phyloP scores from a whole-genome alignment of 2,329 filamentous ascomycete species.

The Chrysosphaeria jannelii region DNA sequence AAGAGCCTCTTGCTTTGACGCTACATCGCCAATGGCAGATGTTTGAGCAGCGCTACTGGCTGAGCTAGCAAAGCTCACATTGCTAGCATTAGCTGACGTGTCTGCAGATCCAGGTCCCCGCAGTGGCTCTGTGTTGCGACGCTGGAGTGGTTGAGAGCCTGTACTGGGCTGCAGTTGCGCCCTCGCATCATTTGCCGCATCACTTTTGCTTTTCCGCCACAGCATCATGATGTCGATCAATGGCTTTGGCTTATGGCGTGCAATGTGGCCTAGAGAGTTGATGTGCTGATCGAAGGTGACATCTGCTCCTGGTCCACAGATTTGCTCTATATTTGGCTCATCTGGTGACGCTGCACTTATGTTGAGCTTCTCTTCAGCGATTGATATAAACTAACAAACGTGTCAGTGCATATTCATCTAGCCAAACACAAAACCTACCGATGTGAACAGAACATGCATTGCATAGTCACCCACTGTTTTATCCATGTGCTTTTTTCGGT shows the following conservation, averaged over 20 bases:
- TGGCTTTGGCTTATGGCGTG: constrained; percentile 75
- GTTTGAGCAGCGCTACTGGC: no score
- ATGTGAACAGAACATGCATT: constrained; percentile 82
- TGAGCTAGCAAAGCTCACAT: constrained; percentile 6
- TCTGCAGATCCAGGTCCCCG: no score
- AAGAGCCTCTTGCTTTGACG: constrained; percentile 36
- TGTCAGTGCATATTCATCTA: neutral
- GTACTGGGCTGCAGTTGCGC: constrained; percentile 19
- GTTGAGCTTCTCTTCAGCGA: constrained; percentile 88
- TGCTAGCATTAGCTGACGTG: neutral
- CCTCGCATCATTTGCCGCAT: constrained; percentile 45
- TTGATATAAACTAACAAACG: constrained; percentile 39
- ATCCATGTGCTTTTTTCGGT: constrained; percentile 47
- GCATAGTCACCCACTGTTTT: constrained; percentile 97
- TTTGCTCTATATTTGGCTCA: constrained; percentile 60
- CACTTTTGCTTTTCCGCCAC: constrained; percentile 89
- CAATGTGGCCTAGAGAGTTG: constrained; percentile 74
- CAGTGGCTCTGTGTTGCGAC: constrained; percentile 46
- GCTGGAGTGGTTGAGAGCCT: constrained; percentile 19
- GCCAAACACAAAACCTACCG: constrained; percentile 19
- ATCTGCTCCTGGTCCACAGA: constrained; percentile 76
- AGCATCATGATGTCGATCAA: constrained; percentile 94
- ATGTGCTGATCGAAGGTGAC: constrained; percentile 82
- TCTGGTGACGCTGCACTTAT: constrained; percentile 56
- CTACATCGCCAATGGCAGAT: constrained; percentile 13